Evolutionary conservation across 495 filamentous ascomycete genomes (phyloP), one percentile per base, ranked within the genome.

Genomic region (Terfezia claveryi): DNA sequence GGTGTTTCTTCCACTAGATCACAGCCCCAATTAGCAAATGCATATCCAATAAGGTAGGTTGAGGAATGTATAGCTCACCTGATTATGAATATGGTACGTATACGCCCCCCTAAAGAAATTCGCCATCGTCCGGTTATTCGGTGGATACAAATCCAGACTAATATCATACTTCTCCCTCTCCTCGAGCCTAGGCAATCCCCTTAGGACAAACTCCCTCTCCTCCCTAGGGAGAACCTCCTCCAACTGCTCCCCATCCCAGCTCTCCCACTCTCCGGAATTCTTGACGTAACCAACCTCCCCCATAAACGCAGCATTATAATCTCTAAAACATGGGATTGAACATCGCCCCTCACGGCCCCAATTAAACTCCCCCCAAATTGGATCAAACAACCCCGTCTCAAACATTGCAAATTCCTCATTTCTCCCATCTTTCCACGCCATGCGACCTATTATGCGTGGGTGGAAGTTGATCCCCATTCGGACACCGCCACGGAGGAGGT

Each of bases 381-480:
- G 75, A 56, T 78, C 75, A 55, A 78, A 77, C 1, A 73, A 65
- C 0, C 72, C 75, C 5, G 73, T 77, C 57, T 78, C 75, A 41
- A 78, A 68, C 74, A 76, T 78, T 4, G 69, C 59, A 37, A 76
- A 68, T 52, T 77, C 74, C 16, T 70, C 66, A 50, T 73, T 73
- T 12, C 73, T 64, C 0, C 69, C 68, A 55, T 78, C 75, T 55
- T 74, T 74, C 71, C 72, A 74, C 8, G 75, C 70, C 75, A 78
- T 78, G 4, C 73, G 66, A 0, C 75, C 75, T 23, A 78, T 67
- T 3, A 76, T 71, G 8, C 72, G 63, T 0, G 75, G 75, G 56
- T 78, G 75, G 63, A 75, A 78, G 54, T 77, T 77, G 50, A 78
- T 64, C 1, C 75, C 75, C 75, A 78, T 78, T 27, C 75, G 68